Evolutionary conservation across 2,329 filamentous ascomycete genomes (phyloP).

Genomic region (Aspergillus candidus): DNA sequence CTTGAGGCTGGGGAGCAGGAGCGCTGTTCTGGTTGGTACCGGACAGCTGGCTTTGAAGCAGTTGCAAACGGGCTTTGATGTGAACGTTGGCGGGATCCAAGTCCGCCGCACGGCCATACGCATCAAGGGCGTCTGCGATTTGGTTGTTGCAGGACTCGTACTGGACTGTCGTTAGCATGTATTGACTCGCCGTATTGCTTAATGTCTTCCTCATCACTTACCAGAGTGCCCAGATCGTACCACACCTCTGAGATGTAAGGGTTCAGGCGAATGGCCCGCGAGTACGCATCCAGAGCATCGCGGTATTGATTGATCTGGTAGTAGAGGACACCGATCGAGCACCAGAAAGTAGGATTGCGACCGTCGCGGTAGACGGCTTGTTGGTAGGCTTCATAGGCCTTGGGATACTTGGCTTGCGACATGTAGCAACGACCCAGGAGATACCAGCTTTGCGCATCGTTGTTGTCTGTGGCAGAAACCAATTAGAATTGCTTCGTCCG

Average conservation of each 20-base stretch:
- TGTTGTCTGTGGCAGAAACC: conserved; percentile 60
- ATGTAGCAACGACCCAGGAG: conserved; percentile 96
- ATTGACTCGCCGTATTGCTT: not conserved
- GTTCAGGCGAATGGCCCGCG: conserved; percentile 89
- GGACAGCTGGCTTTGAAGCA: conserved; percentile 72
- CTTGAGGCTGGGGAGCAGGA: conserved; percentile 71
- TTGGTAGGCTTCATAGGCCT: conserved; percentile 97
- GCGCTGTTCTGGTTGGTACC: conserved; percentile 64
- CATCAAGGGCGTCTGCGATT: conserved; percentile 90
- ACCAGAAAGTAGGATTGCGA: conserved; percentile 98
- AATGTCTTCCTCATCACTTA: conserved; percentile 46
- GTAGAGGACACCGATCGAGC: conserved; percentile 96
- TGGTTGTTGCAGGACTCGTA: conserved; percentile 99
- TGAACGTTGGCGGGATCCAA: conserved; percentile 89
- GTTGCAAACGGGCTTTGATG: conserved; percentile 88
- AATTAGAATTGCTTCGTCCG: no score
- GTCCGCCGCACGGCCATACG: conserved; percentile 89
- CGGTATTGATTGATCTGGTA: conserved; percentile 99
- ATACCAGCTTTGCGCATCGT: conserved; percentile 97
- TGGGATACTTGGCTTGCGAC: conserved; percentile 98
- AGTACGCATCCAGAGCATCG: conserved; percentile 95
- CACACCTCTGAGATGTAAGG: conserved; percentile 98
- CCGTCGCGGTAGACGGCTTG: conserved; percentile 98
- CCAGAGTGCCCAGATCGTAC: conserved; percentile 95
- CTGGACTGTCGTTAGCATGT: conserved; percentile 38